Conservation (phyloP, 2,329 filamentous ascomycete genomes). For the Juglanconis juglandina region DNA sequence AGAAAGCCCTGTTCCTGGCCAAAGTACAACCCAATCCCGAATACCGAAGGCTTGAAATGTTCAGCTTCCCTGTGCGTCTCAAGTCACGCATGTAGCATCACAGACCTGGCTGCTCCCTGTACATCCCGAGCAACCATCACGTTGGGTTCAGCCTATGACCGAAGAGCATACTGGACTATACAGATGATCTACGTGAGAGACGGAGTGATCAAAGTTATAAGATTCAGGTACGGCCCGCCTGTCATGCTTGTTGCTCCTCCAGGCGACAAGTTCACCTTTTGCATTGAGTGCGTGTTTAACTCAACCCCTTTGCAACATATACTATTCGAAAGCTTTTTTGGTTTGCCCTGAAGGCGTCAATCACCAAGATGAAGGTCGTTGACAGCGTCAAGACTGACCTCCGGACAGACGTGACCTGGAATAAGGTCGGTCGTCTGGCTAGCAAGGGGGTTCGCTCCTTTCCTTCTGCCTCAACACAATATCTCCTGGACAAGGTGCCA, state of each 20-base stretch:
- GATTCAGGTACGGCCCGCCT: neutral
- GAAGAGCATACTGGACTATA: neutral
- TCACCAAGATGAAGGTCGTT: conserved; percentile 21
- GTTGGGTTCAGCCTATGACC: neutral
- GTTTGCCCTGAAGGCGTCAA: neutral
- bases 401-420: conserved; percentile 36
- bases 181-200: too few relatives aligned
- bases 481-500: conserved; percentile 58
- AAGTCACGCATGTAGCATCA: neutral
- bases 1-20: neutral
- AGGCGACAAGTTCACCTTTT: neutral
- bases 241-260: neutral
- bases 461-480: conserved; percentile 51
- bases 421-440: conserved; percentile 29
- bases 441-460: conserved; percentile 32
- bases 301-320: neutral
- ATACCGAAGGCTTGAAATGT: neutral
- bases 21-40: neutral
- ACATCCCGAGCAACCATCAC: neutral
- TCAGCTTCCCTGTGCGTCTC: neutral
- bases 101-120: neutral
- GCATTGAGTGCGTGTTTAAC: neutral
- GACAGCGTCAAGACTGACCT: conserved; percentile 30
- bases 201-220: too few relatives aligned
- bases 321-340: too few relatives aligned